A percentile compares a stretch with the other conserved stretches of the same genome.
These are phyloP conservation scores for Coelastrella sp. DNA, from an alignment of 139 green algal species.

Conservation along the genomic window DNA sequence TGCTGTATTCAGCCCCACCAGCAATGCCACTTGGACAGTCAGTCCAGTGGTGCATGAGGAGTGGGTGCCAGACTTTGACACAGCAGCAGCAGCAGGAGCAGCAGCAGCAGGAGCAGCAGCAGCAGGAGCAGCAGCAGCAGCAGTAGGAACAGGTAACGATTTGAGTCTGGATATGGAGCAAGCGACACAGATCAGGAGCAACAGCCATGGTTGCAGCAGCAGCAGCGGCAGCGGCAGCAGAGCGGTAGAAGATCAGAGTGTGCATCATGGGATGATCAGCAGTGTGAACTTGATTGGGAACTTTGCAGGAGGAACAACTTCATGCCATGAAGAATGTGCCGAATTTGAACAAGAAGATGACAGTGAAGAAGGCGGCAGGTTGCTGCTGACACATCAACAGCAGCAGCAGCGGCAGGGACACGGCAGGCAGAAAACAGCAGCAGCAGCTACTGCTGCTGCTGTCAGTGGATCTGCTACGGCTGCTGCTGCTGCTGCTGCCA, in stretches of 20 bases:
- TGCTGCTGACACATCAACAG: slow-evolving; percentile 19
- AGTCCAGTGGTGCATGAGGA: slow-evolving; percentile 26
- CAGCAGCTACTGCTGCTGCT: background rate
- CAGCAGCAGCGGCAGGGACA: background rate
- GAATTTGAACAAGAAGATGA: background rate
- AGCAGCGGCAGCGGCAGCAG: slow-evolving; percentile 15
- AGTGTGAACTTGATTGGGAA: background rate
- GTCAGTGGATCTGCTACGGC: background rate
- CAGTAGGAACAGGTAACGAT: background rate
- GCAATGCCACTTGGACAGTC: background rate
- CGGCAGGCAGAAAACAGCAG: background rate
- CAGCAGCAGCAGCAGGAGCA: background rate
- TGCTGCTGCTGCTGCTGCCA: background rate
- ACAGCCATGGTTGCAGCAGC: background rate
- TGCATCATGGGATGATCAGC: background rate
- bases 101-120: background rate
- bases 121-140: slow-evolving; percentile 16
- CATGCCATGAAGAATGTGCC: background rate
- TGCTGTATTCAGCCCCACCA: background rate
- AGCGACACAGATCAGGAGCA: background rate
- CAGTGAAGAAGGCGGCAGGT: background rate
- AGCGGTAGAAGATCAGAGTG: background rate
- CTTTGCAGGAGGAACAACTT: background rate
- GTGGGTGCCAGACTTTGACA: slow-evolving; percentile 33
- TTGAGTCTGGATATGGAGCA: background rate